Base-by-base conservation (phyloP, 768 basidiomycete species). In the Daedaleopsis nitida region DNA sequence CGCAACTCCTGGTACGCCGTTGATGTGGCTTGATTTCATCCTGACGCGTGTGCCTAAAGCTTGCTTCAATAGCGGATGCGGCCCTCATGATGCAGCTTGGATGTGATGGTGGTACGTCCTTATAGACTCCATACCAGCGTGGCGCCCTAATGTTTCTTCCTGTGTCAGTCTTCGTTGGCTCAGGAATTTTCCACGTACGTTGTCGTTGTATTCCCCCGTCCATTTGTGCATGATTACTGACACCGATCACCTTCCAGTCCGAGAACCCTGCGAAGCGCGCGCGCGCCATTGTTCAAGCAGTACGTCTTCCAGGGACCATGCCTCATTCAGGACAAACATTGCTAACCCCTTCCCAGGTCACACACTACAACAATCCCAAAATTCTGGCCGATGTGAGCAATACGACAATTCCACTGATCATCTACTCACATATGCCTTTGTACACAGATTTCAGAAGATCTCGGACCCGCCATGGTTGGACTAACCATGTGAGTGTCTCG, bases 51-150 rank as follows among this genome's bases (percentile, higher is more conserved):
- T 21, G 58, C 17, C n/a, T 21, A 38, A 19, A 43, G 51, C 37
- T 35, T 37, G n/a, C 32, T 17, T 52, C 24, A 38, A 58, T 74
- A 86, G 94, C 92, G 66, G 96, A 99, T 74, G 96, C 96, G 16
- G 97, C 97, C 4, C 75, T 98, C 64, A 97, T 98, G 96, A 98
- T 98, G 96, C 94, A 96, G 71, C 84, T 98, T 38, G 94, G 96
- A 38, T 94, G 94, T 74, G 96, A 96, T 71, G 94, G 96, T 80
- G 91, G 95, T 95, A 70, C 64, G 87, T 74, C 10, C 56, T 32
- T 55, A 45, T 52, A 32, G 16, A 45, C 53, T 59, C 55, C 43
- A 35, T 64, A 59, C 27, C 32, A 32, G 52, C 52, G 53, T 21
- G 3, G 38, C 39, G n/a, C n/a, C 9, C 14, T 66, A 14, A 53